Evolutionary conservation across 441 rosid species (phyloP), one percentile per base, ranked within the genome.

Genomic region (Eruca vesicaria): DNA sequence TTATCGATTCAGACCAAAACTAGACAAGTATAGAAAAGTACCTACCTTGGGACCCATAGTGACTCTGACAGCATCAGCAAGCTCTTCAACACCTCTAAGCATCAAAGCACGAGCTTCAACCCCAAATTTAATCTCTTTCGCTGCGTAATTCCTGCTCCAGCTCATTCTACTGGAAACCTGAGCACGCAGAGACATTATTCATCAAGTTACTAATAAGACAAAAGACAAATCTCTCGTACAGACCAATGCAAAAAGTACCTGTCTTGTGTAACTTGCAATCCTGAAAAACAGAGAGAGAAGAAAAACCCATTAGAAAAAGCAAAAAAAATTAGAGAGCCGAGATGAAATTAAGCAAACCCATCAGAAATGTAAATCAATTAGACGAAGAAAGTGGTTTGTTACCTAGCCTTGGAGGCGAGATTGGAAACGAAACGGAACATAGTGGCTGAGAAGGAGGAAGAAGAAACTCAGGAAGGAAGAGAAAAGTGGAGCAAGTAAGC

Each of bases 11-110:
- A 50, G 10, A 48, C 9, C 20, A 43, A 35, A 45, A 16, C 16
- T 1, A 50, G 56, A 32, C 9, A 29, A 29, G 6, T 29, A 23
- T 45, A n/a, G 3, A 0, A 1, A 26, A 12, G 5, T 6, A 1
- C 7, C 9, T 66, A 92, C 97, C 96, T 93, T 93, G 36, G 98
- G 98, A 43, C 98, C 98, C 98, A 93, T 93, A 43, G 98, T 93
- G 72, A 93, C 93, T 71, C 72, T 83, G 41, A 93, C 98, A 23
- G 98, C 92, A 79, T 89, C 94, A 3, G 94, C 94, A 8, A 93
- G 93, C 72, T 93, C 97, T 74, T 93, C 98, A 29, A 91, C 97
- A 63, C 97, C 98, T 69, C 57, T 89, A 21, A 93, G 97, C 98
- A 93, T 91, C 83, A 84, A 65, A 35, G 93, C 90, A 20, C 98